Conservation (phyloP, 2,329 filamentous ascomycete species). For the Ceratocystis destructans region DNA sequence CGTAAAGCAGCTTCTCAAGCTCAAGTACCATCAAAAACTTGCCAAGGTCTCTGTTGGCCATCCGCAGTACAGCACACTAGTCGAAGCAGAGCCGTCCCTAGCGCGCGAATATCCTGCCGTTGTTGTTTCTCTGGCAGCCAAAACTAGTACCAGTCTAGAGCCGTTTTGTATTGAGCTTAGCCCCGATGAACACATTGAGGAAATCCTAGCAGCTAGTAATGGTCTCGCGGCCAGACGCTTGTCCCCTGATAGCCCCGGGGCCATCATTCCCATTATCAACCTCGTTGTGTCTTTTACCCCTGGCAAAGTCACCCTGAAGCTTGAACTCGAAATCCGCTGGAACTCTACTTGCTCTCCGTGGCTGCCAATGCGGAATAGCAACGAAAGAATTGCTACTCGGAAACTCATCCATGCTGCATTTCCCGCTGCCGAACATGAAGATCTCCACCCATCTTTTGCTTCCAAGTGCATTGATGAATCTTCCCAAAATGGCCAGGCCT, state of each 20-base stretch:
- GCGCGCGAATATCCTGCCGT: not conserved
- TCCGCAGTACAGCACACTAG: not conserved
- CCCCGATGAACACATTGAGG: not conserved
- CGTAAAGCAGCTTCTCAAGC: not conserved
- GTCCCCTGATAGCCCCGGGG: not conserved
- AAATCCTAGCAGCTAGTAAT: not conserved
- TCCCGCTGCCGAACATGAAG: not conserved
- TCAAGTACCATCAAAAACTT: not conserved
- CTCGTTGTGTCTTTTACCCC: not conserved
- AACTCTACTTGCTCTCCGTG: constrained; percentile 29
- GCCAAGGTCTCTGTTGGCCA: not conserved
- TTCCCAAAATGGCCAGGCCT: not conserved
- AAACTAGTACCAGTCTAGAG: not conserved
- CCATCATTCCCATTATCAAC: not conserved
- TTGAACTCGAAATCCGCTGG: constrained; percentile 31
- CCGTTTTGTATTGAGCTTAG: not conserved
- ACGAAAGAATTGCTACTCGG: constrained; percentile 27
- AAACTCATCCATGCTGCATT: constrained; percentile 24
- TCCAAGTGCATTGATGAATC: not conserved
- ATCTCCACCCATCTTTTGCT: not conserved
- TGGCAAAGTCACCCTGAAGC: constrained; percentile 21
- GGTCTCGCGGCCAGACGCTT: not conserved
- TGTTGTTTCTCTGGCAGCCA: not conserved
- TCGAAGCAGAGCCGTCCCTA: not conserved
- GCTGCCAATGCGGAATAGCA: constrained; percentile 23